Evolutionary conservation across 176 grass and related monocot species (phyloP).

Genomic region (Oropetium thomaeum): DNA sequence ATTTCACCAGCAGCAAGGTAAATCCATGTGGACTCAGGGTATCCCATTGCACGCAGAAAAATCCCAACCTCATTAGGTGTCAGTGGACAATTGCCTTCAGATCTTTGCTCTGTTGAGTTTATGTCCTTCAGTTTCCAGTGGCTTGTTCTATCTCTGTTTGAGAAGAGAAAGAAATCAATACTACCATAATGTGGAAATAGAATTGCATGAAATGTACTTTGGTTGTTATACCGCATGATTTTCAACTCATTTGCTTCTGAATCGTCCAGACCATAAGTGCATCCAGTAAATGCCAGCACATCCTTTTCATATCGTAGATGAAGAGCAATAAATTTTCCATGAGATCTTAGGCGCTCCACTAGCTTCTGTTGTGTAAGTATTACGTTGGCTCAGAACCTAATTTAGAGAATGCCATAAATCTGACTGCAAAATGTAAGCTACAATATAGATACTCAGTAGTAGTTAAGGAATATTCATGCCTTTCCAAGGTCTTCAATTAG

Average conservation of each 20-base stretch:
- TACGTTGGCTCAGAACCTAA: slow-evolving; percentile 80
- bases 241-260: slow-evolving; percentile 72
- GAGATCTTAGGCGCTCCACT: slow-evolving; percentile 70
- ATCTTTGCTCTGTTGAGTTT: slow-evolving; percentile 80
- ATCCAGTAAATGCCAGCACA: slow-evolving; percentile 96
- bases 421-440: slow-evolving; percentile 37
- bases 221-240: slow-evolving; percentile 61
- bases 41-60: slow-evolving; percentile 75
- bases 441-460: slow-evolving; percentile 25
- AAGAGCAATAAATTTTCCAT: slow-evolving; percentile 76
- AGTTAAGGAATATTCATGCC: slow-evolving; percentile 42
- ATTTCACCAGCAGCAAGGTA: slow-evolving; percentile 95
- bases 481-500: slow-evolving; percentile 85
- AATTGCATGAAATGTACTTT: background rate
- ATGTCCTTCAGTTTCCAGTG: slow-evolving; percentile 97
- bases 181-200: slow-evolving; percentile 3
- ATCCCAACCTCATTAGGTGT: slow-evolving; percentile 81
- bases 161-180: slow-evolving; percentile 30
- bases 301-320: slow-evolving; percentile 98
- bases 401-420: slow-evolving; percentile 57
- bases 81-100: slow-evolving; percentile 78
- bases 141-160: slow-evolving; percentile 69
- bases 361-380: slow-evolving; percentile 95
- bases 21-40: slow-evolving; percentile 83
- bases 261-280: slow-evolving; percentile 66